Evolutionary conservation across 1,284 basidiomycete genomes (phyloP), one percentile per base, ranked within the genome.

Genomic region (Rhodofomes roseus): DNA sequence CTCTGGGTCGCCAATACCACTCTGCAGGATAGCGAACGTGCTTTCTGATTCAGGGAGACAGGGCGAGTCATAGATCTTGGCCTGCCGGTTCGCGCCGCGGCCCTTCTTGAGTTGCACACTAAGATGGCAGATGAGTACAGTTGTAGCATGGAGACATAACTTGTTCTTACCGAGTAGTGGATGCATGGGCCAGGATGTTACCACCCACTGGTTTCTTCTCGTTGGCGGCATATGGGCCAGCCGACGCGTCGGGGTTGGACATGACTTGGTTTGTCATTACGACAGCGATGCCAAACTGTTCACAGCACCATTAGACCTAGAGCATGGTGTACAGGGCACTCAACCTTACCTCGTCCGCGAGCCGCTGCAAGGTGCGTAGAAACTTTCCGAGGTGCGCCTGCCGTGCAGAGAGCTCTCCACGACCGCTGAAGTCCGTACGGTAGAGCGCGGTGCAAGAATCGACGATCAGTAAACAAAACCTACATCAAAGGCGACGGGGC

Each of bases 231-330:
- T 95, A 96, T 53, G 92, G 92, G 9, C 90, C 91, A 25, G 91
- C 91, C n/a, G 91, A 87, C 14, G 92, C 93, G 70, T 99, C 97
- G 1, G 97, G 96, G 65, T 90, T 96, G 18, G 97, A 98, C 81
- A 99, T 98, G 61, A 99, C 97, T 75, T 99, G 97, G 73, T 99
- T 99, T 5, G 95, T 95, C 56, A 98, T 89, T 4, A 99, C 95
- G 18, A 99, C 96, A 0, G 96, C 96, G 29, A 99, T 93, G 34
- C 96, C 97, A 70, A 95, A 99, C 94, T 96, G 62, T 9, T 64
- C 29, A 55, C 59, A 34, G 40, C 25, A 44, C 48, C 23, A 34
- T 34, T 34, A 34, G 27, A 40, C 16, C 18, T n/a, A 23, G 12
- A 37, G 31, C 31, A 9, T 4, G 51, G 39, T 12, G 16, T 51